Conservation (phyloP, 23 red algal genomes). For the Chondrus crispus region DNA sequence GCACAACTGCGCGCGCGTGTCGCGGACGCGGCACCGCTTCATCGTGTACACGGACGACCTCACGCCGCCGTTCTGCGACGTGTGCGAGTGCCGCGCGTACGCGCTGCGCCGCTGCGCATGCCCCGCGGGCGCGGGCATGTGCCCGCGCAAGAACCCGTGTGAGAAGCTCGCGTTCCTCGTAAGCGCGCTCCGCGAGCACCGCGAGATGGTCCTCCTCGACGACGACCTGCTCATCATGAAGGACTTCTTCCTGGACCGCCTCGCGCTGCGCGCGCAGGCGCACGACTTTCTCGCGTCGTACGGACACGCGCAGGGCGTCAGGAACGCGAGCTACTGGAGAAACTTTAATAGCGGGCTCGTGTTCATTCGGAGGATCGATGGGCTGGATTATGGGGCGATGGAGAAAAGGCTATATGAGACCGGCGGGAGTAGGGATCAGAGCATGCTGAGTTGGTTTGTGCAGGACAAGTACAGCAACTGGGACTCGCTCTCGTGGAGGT, state of each 20-base stretch:
- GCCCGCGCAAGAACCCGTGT: constrained; percentile 35
- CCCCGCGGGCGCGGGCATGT: not conserved
- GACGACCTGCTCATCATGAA: constrained; percentile 45
- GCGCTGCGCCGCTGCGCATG: constrained; percentile 10
- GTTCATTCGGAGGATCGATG: constrained; percentile 1
- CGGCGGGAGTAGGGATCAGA: constrained; percentile 2
- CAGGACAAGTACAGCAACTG: constrained; percentile 30
- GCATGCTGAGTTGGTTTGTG: constrained; percentile 22
- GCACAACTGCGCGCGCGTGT: constrained; percentile 29
- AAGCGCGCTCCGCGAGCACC: not conserved
- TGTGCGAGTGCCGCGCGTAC: not conserved
- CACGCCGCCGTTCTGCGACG: constrained; percentile 19
- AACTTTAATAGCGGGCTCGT: constrained; percentile 50
- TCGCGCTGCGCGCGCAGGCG: constrained; percentile 2
- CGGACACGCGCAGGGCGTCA: constrained; percentile 13
- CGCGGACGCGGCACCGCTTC: constrained; percentile 11
- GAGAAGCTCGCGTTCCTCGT: constrained; percentile 41
- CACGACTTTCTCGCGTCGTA: constrained; percentile 53
- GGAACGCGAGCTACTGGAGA: not conserved
- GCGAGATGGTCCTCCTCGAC: constrained; percentile 27
- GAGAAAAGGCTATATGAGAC: not conserved
- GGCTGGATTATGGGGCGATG: constrained; percentile 16
- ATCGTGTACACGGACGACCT: constrained; percentile 42
- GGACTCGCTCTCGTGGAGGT: constrained; percentile 47
- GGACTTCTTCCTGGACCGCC: not conserved